These are phyloP conservation scores for Pisolithus albus DNA, from an alignment of 768 basidiomycete genomes.

Conservation along the genomic window DNA sequence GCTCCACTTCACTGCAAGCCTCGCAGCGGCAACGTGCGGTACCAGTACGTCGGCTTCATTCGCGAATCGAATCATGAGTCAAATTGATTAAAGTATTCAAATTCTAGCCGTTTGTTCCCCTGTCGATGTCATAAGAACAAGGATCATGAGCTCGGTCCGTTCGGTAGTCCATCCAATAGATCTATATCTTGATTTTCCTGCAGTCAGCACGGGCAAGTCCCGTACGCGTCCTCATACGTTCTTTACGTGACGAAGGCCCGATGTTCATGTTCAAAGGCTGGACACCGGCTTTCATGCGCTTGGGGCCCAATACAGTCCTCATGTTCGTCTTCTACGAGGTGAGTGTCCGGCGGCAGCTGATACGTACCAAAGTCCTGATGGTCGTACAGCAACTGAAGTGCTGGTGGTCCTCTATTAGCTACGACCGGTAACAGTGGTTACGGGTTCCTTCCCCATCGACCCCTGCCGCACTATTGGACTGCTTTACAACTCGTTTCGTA, in stretches of 20 bases:
- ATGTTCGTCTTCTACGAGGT: conserved; percentile 86
- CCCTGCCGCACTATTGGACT: neutral
- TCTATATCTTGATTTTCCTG: conserved; percentile 4
- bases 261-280: conserved; percentile 82
- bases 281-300: conserved; percentile 80
- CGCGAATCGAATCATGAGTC: neutral
- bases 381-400: conserved; percentile 60
- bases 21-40: conserved; percentile 66
- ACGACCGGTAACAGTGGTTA: neutral
- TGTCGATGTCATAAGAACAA: conserved; percentile 68
- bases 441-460: too few species aligned
- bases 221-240: conserved; percentile 47
- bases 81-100: conserved; percentile 2
- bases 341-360: conserved; percentile 10
- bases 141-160: conserved; percentile 70
- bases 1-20: conserved; percentile 63
- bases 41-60: conserved; percentile 49
- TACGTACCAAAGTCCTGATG: conserved; percentile 1
- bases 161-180: neutral
- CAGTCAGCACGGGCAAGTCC: conserved; percentile 48
- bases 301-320: conserved; percentile 78
- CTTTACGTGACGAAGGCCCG: conserved; percentile 67
- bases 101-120: conserved; percentile 67
- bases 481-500: neutral
- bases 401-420: conserved; percentile 36